These are phyloP conservation scores for Podaxis sp. DNA, from an alignment of 768 basidiomycete species.

Conservation along the genomic window DNA sequence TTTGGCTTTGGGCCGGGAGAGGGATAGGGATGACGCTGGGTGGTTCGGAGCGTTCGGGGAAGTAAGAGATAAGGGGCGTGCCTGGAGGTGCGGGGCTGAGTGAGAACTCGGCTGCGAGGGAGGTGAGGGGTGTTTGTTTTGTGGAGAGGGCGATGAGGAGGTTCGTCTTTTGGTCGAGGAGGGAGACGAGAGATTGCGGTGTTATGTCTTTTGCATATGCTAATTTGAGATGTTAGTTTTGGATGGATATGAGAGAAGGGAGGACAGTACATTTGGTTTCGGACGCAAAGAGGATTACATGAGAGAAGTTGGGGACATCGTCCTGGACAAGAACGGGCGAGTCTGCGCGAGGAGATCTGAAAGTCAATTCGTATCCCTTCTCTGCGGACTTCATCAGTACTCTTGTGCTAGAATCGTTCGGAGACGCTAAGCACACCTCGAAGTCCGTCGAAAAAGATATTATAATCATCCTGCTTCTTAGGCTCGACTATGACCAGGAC, in stretches of 20 bases:
- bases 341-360: constrained; percentile 79
- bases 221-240: constrained; percentile 27
- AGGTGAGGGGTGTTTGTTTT: constrained; percentile 69
- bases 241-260: neutral
- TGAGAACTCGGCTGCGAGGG: constrained; percentile 89
- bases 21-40: constrained; percentile 66
- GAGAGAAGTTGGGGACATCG: constrained; percentile 75
- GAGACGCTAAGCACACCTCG: constrained; percentile 47
- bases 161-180: constrained; percentile 74
- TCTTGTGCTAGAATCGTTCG: neutral
- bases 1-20: constrained; percentile 34
- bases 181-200: constrained; percentile 75
- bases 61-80: constrained; percentile 83
- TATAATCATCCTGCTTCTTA: constrained; percentile 67
- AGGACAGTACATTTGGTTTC: constrained; percentile 73
- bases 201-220: constrained; percentile 74
- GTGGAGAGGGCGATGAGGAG: constrained; percentile 80
- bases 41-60: constrained; percentile 69
- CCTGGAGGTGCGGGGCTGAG: constrained; percentile 85
- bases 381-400: constrained; percentile 39
- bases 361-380: constrained; percentile 83
- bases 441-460: constrained; percentile 79
- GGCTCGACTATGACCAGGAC: constrained; percentile 87
- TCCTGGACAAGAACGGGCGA: constrained; percentile 65
- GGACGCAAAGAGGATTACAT: constrained; percentile 86